Percentiles rank a stretch among this genome's conserved stretches.
These are phyloP conservation scores for Hanseniaspora lindneri DNA, from an alignment of 805 yeast species.

Conservation along the genomic window DNA sequence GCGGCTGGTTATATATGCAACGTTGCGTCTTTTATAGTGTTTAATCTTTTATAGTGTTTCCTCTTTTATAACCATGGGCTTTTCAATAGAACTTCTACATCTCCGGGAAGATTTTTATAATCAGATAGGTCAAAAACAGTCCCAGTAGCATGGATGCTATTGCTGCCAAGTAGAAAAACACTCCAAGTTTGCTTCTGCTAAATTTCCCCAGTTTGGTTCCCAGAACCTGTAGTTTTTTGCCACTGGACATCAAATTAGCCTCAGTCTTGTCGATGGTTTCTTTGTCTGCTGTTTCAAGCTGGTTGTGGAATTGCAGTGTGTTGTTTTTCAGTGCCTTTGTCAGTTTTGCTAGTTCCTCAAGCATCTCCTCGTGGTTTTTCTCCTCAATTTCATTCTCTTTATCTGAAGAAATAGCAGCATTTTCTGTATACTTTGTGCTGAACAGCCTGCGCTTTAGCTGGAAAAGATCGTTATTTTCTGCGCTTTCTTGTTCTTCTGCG, in stretches of 20 bases:
- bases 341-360: slow-evolving; percentile 32
- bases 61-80: no score
- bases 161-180: slow-evolving; percentile 24
- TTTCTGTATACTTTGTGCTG: no score
- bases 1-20: no score
- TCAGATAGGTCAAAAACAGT: slow-evolving; percentile 27
- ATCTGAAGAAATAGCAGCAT: neutral
- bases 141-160: slow-evolving; percentile 26
- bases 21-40: no score
- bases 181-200: slow-evolving; percentile 26
- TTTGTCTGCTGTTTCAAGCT: slow-evolving; percentile 30
- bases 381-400: slow-evolving; percentile 14
- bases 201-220: slow-evolving; percentile 27
- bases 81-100: slow-evolving; percentile 21
- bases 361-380: slow-evolving; percentile 27
- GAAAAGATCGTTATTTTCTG: neutral
- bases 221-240: slow-evolving; percentile 15
- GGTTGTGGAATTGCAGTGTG: slow-evolving; percentile 33
- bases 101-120: slow-evolving; percentile 33
- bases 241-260: slow-evolving; percentile 29
- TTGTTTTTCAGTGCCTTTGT: slow-evolving; percentile 31
- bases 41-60: no score
- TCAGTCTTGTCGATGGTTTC: slow-evolving; percentile 34
- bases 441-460: slow-evolving; percentile 8
- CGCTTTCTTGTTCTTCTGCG: neutral